Evolutionary conservation across 805 yeast genomes (phyloP).

Genomic region (Schizosaccharomyces pombe): DNA sequence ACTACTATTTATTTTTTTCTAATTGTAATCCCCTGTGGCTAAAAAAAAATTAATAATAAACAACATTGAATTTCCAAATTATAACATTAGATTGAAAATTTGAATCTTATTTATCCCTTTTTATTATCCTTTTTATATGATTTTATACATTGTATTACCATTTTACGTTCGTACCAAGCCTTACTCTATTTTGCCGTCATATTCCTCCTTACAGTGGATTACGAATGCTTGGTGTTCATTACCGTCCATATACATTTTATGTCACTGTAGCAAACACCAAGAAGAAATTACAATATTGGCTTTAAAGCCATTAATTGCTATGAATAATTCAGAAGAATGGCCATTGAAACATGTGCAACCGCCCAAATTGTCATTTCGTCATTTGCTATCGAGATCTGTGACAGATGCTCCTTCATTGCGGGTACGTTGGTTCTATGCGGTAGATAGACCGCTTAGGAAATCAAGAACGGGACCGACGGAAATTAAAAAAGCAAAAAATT

Average conservation of each 20-base stretch:
- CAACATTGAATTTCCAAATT: too few relatives aligned
- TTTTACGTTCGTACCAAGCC: too few relatives aligned
- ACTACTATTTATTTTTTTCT: too few relatives aligned
- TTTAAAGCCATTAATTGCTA: neutral
- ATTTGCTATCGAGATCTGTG: neutral
- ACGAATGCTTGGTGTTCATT: too few relatives aligned
- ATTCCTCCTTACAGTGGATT: too few relatives aligned
- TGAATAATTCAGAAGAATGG: neutral
- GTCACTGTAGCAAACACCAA: neutral
- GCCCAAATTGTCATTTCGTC: neutral
- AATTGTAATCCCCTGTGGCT: too few relatives aligned
- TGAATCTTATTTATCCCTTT: too few relatives aligned
- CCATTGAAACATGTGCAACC: slow-evolving; percentile 1
- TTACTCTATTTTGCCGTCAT: too few relatives aligned
- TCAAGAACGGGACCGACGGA: slow-evolving; percentile 18
- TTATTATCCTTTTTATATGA: too few relatives aligned
- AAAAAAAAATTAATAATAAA: too few relatives aligned
- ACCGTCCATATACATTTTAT: neutral
- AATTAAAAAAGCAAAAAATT: slow-evolving; percentile 18
- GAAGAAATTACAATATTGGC: neutral
- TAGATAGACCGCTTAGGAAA: slow-evolving; percentile 40
- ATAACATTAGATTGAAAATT: too few relatives aligned
- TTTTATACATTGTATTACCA: too few relatives aligned
- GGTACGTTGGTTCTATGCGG: slow-evolving; percentile 53
- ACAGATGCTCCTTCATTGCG: slow-evolving; percentile 2